Conservation (phyloP, 1,139 yeast genomes). For the Suhomyces anneliseae region DNA sequence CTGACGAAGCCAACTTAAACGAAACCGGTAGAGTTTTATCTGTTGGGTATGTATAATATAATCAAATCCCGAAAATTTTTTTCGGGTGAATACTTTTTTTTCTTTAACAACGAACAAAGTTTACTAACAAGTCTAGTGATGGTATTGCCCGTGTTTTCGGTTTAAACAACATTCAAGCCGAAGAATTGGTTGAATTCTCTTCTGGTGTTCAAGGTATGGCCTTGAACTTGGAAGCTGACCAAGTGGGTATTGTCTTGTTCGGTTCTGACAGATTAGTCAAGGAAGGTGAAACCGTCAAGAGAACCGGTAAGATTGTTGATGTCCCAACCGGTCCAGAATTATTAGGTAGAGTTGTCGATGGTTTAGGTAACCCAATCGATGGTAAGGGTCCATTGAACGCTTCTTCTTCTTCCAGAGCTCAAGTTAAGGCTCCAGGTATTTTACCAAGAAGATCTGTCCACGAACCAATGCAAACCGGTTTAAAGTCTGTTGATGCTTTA, state of each 20-base stretch:
- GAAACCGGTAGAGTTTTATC: conserved; percentile 99
- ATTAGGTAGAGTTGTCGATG: conserved; percentile 99
- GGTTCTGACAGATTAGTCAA: conserved; percentile 98
- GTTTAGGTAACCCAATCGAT: conserved; percentile 98
- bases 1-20: conserved; percentile 95
- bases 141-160: conserved; percentile 99
- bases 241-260: conserved; percentile 99
- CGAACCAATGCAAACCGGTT: conserved; percentile 99
- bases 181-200: conserved; percentile 98
- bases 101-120: neutral
- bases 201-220: conserved; percentile 99
- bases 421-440: conserved; percentile 99
- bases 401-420: conserved; percentile 87
- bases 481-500: conserved; percentile 97
- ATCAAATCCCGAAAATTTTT: too few species aligned
- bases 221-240: conserved; percentile 99
- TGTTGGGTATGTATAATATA: conserved; percentile 48
- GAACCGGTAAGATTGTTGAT: conserved; percentile 99
- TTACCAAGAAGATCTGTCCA: conserved; percentile 97
- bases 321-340: conserved; percentile 98
- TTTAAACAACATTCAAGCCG: conserved; percentile 99
- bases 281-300: conserved; percentile 99
- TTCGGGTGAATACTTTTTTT: neutral
- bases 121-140: conserved; percentile 58
- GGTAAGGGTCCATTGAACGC: conserved; percentile 99